Base-by-base conservation (phyloP, 768 basidiomycete species). In the Saitozyma sp. region DNA sequence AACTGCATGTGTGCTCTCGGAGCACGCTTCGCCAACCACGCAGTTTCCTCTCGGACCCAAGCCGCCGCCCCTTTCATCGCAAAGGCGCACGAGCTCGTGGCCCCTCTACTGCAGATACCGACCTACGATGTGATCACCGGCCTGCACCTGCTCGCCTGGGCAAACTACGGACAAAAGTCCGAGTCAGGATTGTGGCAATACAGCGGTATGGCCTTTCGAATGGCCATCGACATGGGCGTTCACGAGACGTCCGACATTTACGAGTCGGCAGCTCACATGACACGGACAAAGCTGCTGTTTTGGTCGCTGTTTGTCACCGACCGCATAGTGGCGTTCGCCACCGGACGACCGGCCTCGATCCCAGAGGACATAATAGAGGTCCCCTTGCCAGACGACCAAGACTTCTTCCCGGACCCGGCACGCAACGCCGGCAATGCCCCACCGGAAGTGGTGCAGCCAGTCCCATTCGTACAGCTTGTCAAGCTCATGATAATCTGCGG, bases 401-500 rank as follows among this genome's bases (percentile, higher is more conserved):
- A 79, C 54, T 67, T 79, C 50, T 74, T 74, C 49, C 75, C 76
- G 20, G 74, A 71, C 54, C 74, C 76, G 19, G 52, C 72, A 1
- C 62, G 73, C 17, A 71, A 75, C 54, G 56, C 59, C 41, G 59
- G 62, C 9, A 64, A 54, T 19, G 43, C 19, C 54, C 50, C 58
- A 3, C 17, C 17, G 14, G 68, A 74, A 59, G 49, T 60, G 45
- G 57, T 74, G 51, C 69, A 73, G 50, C 74, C 74, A 10, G 59
- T 75, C 16, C 78, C 78, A 0, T 79, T 75, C 54, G 78, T 77
- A 6, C 68, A 73, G 39, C 55, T 74, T n/a, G 69, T 76, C 11
- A 70, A 71, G 54, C 66, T 79, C 40, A 75, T 77, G 78, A 70
- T 79, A 39, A 74, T 79, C 39, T 70, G 69, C 56, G 77, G 77